A percentile compares a stretch with the other conserved stretches of the same genome.
These are phyloP conservation scores for Trifolium dubium DNA, from an alignment of 306 rosid species.

Conservation along the genomic window DNA sequence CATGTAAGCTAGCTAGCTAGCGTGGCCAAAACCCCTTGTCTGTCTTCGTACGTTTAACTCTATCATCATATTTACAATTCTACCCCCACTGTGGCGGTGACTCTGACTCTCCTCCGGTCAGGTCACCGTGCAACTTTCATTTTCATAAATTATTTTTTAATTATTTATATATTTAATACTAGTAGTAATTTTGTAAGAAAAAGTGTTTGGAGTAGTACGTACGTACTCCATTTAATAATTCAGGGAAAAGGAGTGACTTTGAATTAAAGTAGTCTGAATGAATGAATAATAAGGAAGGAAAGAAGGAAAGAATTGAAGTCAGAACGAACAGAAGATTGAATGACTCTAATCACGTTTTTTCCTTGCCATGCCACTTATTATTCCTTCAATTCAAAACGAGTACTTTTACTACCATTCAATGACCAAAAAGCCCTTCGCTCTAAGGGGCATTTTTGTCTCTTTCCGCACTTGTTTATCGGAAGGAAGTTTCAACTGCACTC, in stretches of 20 bases:
- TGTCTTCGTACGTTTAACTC: background rate
- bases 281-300: too few relatives aligned
- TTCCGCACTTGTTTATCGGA: slow-evolving; percentile 14
- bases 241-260: slow-evolving; percentile 49
- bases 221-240: background rate
- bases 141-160: background rate
- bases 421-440: slow-evolving; percentile 49
- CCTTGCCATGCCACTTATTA: slow-evolving; percentile 36
- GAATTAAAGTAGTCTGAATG: slow-evolving; percentile 35
- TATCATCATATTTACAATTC: slow-evolving; percentile 27
- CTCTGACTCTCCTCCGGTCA: slow-evolving; percentile 16
- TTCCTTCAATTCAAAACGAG: background rate
- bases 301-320: slow-evolving; percentile 44
- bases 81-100: slow-evolving; percentile 34
- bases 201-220: background rate
- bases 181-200: background rate
- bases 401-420: background rate
- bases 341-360: slow-evolving; percentile 49
- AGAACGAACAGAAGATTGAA: slow-evolving; percentile 40
- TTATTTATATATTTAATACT: background rate
- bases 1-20: slow-evolving; percentile 2
- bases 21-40: too few relatives aligned
- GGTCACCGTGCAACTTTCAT: background rate
- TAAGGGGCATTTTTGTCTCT: slow-evolving; percentile 7
- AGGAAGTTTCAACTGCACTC: background rate